These are phyloP conservation scores for Termitomyces sp. DNA, from an alignment of 1,284 basidiomycete species.

Conservation along the genomic window DNA sequence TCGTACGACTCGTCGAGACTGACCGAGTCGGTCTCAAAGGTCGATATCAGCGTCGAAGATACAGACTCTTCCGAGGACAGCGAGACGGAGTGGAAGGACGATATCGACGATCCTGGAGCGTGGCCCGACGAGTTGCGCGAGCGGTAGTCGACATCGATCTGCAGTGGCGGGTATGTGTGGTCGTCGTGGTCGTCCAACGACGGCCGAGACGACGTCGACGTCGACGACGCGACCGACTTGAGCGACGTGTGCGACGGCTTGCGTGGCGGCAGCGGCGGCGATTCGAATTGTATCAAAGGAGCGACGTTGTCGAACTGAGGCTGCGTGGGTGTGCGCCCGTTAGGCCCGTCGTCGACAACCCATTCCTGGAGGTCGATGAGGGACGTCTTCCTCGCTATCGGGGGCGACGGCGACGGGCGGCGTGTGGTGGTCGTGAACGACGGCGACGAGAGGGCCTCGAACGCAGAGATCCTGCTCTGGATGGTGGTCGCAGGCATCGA, in stretches of 20 bases:
- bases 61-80: constrained; percentile 52
- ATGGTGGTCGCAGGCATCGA: constrained; percentile 49
- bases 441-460: constrained; percentile 34
- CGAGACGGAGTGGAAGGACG: constrained; percentile 77
- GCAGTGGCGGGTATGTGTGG: constrained; percentile 48
- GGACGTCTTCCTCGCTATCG: constrained; percentile 53
- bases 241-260: constrained; percentile 51
- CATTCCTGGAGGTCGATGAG: constrained; percentile 71
- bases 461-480: constrained; percentile 56
- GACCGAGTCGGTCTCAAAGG: constrained; percentile 35
- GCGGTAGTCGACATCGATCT: constrained; percentile 31
- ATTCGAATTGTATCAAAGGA: constrained; percentile 56
- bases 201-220: no score
- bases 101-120: constrained; percentile 63
- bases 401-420: constrained; percentile 36
- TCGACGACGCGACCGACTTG: constrained; percentile 5
- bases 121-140: constrained; percentile 35
- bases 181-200: no score
- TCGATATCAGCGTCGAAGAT: constrained; percentile 27
- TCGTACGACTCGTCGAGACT: constrained; percentile 71
- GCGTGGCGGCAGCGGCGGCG: constrained; percentile 62
- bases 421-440: background rate
- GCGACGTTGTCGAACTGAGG: constrained; percentile 16
- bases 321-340: constrained; percentile 16
- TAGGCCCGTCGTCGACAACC: constrained; percentile 60